These are phyloP conservation scores for Quillaja saponaria DNA, from an alignment of 306 rosid genomes.

Conservation along the genomic window DNA sequence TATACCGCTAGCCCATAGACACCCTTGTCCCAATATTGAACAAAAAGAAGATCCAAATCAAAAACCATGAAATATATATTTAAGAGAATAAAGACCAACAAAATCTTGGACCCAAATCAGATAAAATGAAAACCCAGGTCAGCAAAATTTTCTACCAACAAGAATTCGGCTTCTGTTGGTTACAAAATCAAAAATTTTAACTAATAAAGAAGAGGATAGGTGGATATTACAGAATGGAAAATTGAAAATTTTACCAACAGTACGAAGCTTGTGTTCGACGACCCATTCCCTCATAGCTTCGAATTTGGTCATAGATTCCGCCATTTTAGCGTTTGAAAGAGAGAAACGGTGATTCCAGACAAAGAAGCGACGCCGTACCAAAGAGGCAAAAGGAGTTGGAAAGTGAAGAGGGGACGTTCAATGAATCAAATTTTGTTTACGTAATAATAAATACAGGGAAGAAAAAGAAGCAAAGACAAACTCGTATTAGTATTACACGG, in stretches of 20 bases:
- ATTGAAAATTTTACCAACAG: slow-evolving; percentile 65
- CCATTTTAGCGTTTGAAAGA: slow-evolving; percentile 40
- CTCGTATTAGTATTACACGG: too few relatives aligned
- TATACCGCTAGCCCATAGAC: slow-evolving; percentile 84
- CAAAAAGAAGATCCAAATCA: not conserved
- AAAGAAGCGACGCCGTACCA: not conserved
- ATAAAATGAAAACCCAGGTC: not conserved
- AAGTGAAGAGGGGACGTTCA: too few relatives aligned
- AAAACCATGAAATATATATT: not conserved
- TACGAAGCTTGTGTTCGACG: slow-evolving; percentile 82
- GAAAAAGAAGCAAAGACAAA: too few relatives aligned
- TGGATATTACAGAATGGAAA: too few relatives aligned
- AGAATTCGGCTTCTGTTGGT: not conserved
- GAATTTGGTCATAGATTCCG: slow-evolving; percentile 62
- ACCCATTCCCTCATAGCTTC: slow-evolving; percentile 78
- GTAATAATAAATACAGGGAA: too few relatives aligned
- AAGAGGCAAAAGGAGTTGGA: not conserved
- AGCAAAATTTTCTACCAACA: not conserved
- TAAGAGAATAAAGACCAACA: not conserved
- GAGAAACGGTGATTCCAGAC: not conserved
- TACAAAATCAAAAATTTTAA: not conserved
- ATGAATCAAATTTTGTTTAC: too few relatives aligned
- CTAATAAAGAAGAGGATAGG: not conserved
- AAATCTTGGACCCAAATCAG: not conserved
- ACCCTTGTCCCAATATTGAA: slow-evolving; percentile 46